Evolutionary conservation across 78 protist genomes (phyloP), one percentile per base, ranked within the genome.

Genomic region (Dictyostelium discoideum): DNA sequence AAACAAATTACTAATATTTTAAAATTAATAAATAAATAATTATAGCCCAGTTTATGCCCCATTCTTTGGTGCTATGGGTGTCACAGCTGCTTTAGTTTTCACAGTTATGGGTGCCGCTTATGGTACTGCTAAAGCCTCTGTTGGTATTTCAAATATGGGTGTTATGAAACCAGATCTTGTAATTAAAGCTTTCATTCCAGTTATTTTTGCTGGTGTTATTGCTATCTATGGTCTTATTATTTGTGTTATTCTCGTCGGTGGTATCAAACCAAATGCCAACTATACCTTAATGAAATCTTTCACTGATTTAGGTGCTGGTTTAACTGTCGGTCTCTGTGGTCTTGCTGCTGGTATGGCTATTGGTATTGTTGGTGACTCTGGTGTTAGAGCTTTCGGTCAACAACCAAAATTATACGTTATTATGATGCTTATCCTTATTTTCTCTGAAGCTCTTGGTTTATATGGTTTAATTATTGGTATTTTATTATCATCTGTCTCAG

Each of bases 211-310:
- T 42, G 99, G 99, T 98, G 97, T 99, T 69, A 96, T 99, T 50
- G 99, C 99, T 80, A 99, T 99, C 84, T 99, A 99, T 97, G 99
- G 99, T 57, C 98, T 99, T 29, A 98, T 99, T 89, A 97, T 99
- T 57, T 97, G 99, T 24, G 99, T 99, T 48, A 98, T 99, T 90
- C 96, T 99, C 72, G 48, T 85, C 32, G 93, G 87, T 72, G 48
- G 57, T 24, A 42, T 92, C 37, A 65, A 83, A 83, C 67, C 86
- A 60, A 39, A 26, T 18, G 63, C 24, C 13, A n/a, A 20, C 74
- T 96, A 95, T 93, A 42, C 95, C 8, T 92, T 95, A 67, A 92
- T 92, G 87, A 86, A 76, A 89, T 84, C 85, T 26, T 98, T 98
- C 97, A 74, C 94, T 32, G 98, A 98, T 93, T 86, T 99, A 24